A percentile compares a stretch with the other conserved stretches of the same genome.
Conservation (phyloP, 1,139 yeast genomes). For the Zhuliangozyma blackwelliae region DNA sequence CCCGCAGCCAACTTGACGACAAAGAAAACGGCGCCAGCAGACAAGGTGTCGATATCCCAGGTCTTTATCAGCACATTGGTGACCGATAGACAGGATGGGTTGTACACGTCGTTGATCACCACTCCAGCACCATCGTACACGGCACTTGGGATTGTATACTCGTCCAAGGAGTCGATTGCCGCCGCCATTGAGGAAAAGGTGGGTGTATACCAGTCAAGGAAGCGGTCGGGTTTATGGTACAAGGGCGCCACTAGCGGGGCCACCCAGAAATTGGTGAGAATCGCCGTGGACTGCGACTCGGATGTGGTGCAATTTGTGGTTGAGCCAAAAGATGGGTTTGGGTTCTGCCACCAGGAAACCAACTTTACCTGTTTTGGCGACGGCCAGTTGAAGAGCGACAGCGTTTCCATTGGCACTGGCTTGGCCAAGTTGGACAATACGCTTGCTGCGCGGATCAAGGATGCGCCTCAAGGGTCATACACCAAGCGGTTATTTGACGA, state of each 20-base stretch:
- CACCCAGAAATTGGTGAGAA: slow-evolving; percentile 64
- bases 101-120: slow-evolving; percentile 80
- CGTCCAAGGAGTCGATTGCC: slow-evolving; percentile 73
- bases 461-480: slow-evolving; percentile 89
- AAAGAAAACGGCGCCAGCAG: slow-evolving; percentile 21
- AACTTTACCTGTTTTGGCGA: slow-evolving; percentile 69
- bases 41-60: slow-evolving; percentile 45
- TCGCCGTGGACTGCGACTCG: slow-evolving; percentile 85
- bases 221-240: slow-evolving; percentile 82
- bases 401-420: slow-evolving; percentile 53
- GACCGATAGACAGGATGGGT: slow-evolving; percentile 84
- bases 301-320: slow-evolving; percentile 87
- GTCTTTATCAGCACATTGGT: slow-evolving; percentile 53
- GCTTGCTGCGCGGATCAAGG: slow-evolving; percentile 46
- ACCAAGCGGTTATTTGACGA: slow-evolving; percentile 85
- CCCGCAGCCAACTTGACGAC: slow-evolving; percentile 38
- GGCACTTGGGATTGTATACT: slow-evolving; percentile 86
- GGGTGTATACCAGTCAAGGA: slow-evolving; percentile 93
- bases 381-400: slow-evolving; percentile 25
- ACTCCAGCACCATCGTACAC: slow-evolving; percentile 49
- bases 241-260: slow-evolving; percentile 96
- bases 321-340: slow-evolving; percentile 67
- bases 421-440: slow-evolving; percentile 63
- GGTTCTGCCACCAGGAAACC: slow-evolving; percentile 86
- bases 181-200: slow-evolving; percentile 78